Evolutionary conservation across 2,329 filamentous ascomycete species (phyloP).

Genomic region (Aspergillus flavus): DNA sequence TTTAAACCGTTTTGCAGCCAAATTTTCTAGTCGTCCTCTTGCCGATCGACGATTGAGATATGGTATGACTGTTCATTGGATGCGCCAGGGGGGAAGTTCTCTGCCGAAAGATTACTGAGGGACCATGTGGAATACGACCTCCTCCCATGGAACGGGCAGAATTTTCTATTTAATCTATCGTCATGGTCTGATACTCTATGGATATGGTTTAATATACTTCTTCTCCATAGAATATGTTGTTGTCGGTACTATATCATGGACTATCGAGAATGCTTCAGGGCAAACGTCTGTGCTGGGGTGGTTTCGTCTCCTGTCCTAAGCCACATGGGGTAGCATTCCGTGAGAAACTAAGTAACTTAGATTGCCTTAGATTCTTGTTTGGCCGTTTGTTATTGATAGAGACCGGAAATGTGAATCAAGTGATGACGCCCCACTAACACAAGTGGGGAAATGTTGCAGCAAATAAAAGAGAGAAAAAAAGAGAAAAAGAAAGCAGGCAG

Average conservation of each 20-base stretch:
- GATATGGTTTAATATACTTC: neutral
- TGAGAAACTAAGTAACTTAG: neutral
- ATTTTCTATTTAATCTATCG: neutral
- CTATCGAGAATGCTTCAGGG: neutral
- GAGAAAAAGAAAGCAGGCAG: neutral
- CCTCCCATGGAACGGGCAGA: neutral
- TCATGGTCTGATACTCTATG: neutral
- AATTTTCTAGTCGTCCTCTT: neutral
- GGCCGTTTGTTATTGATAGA: conserved; percentile 6
- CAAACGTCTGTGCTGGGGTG: neutral
- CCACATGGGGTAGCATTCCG: neutral
- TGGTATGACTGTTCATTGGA: neutral
- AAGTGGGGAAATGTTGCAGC: conserved; percentile 2
- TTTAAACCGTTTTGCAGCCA: neutral
- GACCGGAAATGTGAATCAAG: conserved; percentile 2
- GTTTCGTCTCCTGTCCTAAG: conserved; percentile 1
- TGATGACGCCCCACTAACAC: neutral
- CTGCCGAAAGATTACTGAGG: neutral
- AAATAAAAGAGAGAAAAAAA: neutral
- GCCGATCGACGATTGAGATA: neutral
- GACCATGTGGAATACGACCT: neutral
- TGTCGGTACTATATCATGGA: neutral
- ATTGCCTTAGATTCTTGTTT: conserved; percentile 2
- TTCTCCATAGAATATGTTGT: neutral
- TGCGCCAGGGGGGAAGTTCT: neutral